These are phyloP conservation scores for Curvularia hawaiiensis DNA, from an alignment of 2,329 filamentous ascomycete genomes.

Conservation along the genomic window DNA sequence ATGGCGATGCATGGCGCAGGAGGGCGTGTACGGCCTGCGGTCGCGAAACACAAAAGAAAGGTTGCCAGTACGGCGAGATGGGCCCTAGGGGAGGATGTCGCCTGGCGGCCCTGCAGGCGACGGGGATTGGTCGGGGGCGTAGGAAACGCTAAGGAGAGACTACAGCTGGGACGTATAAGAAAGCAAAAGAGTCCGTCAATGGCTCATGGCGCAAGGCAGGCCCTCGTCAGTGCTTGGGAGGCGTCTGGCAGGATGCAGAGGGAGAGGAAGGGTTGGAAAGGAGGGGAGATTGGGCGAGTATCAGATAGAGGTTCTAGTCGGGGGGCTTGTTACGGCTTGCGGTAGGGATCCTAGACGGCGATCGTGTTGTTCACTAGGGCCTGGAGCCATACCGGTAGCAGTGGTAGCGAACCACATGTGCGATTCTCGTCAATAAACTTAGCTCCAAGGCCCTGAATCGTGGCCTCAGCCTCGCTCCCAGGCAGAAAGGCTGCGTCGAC, in stretches of 20 bases:
- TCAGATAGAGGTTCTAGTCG: conserved; percentile 10
- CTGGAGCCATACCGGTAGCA: conserved; percentile 5
- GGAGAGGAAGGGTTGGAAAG: not conserved
- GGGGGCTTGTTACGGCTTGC: conserved; percentile 9
- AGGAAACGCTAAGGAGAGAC: conserved; percentile 17
- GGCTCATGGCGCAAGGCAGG: conserved; percentile 5
- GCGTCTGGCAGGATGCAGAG: conserved; percentile 1
- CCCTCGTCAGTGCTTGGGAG: conserved; percentile 1
- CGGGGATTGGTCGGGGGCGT: conserved; percentile 15
- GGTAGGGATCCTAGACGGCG: conserved; percentile 16
- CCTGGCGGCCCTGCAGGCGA: conserved; percentile 23
- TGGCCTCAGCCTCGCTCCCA: not conserved
- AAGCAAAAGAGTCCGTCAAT: not conserved
- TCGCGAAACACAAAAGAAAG: conserved; percentile 9
- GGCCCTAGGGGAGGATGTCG: conserved; percentile 12
- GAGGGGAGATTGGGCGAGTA: conserved; percentile 10
- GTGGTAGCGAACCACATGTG: conserved; percentile 1
- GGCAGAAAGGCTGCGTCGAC: not conserved
- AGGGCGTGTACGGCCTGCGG: conserved; percentile 6
- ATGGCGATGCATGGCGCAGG: conserved; percentile 40
- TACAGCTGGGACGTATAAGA: not conserved
- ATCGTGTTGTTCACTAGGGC: conserved; percentile 15
- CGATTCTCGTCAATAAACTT: not conserved
- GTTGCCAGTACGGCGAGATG: not conserved
- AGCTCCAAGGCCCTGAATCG: conserved; percentile 5